Conservation (phyloP, 2,329 filamentous ascomycete species). For the Rhinocladiella mackenziei region DNA sequence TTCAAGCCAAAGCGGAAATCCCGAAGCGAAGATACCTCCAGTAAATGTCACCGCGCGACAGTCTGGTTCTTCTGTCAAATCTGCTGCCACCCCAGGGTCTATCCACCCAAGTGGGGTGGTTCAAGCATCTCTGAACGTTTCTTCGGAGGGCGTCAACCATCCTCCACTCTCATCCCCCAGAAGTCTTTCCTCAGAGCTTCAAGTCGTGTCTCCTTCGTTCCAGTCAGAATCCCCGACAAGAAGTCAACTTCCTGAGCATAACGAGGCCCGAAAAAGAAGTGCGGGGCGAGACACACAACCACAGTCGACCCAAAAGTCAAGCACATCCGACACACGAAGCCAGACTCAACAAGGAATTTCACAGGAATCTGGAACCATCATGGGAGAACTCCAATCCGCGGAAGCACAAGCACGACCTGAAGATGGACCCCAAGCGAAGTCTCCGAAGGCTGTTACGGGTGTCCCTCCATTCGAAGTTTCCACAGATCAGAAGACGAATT, state of each 20-base stretch:
- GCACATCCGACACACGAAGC: neutral
- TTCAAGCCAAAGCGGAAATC: neutral
- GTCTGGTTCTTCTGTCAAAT: neutral
- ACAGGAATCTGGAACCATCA: slow-evolving; percentile 2
- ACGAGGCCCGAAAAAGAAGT: slow-evolving; percentile 22
- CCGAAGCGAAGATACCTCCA: neutral
- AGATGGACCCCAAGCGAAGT: neutral
- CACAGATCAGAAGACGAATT: no score
- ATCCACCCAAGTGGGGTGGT: neutral
- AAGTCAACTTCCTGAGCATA: slow-evolving; percentile 17
- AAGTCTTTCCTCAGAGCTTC: neutral
- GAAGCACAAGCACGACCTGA: slow-evolving; percentile 1
- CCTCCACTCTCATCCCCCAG: neutral
- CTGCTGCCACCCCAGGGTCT: neutral
- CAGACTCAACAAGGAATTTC: slow-evolving; percentile 4
- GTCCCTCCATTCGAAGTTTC: slow-evolving; percentile 6
- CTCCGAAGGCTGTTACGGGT: neutral
- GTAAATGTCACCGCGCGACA: neutral
- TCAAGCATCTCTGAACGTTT: neutral
- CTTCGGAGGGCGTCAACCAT: neutral
- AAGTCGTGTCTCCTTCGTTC: slow-evolving; percentile 25
- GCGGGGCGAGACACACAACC: slow-evolving; percentile 16
- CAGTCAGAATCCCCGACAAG: slow-evolving; percentile 24
- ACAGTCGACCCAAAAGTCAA: slow-evolving; percentile 20
- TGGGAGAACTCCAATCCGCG: slow-evolving; percentile 7